Evolutionary conservation across 495 filamentous ascomycete genomes (phyloP).

Genomic region (Penicillium silybi): DNA sequence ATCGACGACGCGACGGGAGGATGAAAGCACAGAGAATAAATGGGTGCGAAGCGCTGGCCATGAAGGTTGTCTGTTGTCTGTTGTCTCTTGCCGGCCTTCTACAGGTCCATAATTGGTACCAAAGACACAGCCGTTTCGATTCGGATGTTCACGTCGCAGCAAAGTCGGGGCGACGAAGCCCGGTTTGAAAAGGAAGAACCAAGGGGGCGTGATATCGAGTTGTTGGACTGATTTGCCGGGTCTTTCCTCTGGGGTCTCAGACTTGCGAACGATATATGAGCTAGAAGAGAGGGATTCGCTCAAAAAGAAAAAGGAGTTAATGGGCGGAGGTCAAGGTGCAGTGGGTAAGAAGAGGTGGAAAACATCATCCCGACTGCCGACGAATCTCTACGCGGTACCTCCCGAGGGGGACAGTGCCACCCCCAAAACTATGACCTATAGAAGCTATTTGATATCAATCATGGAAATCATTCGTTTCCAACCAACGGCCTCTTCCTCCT

Average conservation of each 20-base stretch:
- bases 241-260: not conserved
- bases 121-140: not conserved
- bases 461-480: not conserved
- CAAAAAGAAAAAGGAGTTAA: not conserved
- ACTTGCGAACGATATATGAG: not conserved
- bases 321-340: not conserved
- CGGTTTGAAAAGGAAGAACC: not conserved
- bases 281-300: not conserved
- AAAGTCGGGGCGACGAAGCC: not conserved
- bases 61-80: constrained; percentile 17
- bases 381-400: constrained; percentile 23
- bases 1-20: not conserved
- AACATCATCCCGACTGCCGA: constrained; percentile 26
- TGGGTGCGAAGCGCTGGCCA: constrained; percentile 15
- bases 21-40: constrained; percentile 7
- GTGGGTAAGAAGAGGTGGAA: not conserved
- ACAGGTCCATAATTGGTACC: constrained; percentile 20
- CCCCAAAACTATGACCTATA: not conserved
- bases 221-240: not conserved
- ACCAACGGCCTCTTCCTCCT: not conserved
- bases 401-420: constrained; percentile 11
- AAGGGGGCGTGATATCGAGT: not conserved
- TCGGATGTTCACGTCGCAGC: not conserved
- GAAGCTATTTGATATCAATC: not conserved
- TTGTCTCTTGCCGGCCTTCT: constrained; percentile 6